Evolutionary conservation across 805 yeast genomes (phyloP), one percentile per base, ranked within the genome.

Genomic region (Nakazawaea ambrosiae): DNA sequence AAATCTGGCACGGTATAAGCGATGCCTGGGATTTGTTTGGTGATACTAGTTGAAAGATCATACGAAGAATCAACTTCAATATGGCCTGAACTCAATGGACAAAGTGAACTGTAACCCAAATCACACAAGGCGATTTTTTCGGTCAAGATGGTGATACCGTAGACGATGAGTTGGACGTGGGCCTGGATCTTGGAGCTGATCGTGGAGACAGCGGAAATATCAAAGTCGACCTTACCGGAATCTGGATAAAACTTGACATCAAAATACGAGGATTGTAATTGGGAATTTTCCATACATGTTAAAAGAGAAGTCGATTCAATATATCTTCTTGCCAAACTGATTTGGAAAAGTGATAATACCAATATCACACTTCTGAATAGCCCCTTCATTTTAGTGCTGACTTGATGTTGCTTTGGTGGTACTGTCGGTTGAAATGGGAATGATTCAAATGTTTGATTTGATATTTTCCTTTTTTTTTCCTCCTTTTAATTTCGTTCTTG

Each of bases 1-100:
- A 92, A 66, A 58, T 92, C 96, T 0, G 99, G 99, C 37, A 92
- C 73, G 1, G 90, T 78, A 60, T 78, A 92, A 2, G 96, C 96
- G 17, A 92, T 67, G 8, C 78, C 71, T 1, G 98, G 98, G 41
- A 92, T 72, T 42, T 70, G 60, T 10, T 61, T 56, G 4, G 72
- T 58, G 39, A 77, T 51, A 20, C 61, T 57, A 7, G 43, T 38
- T 9, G 66, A 54, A 8, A 87, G 45, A 4, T 50, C 44, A 48
- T 78, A 69, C 22, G 64, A 58, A 12, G 82, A 68, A 26, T 58
- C 50, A 29, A 90, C 68, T 46, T 84, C 94, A 48, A 92, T 73
- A 58, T 89, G 87, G 27, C 97, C 97, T 2, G 95, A 74, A 20
- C 79, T 55, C 42, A 92, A 69, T 3, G 98, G 98, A 66, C 98